These are phyloP conservation scores for Ophiostoma perfectum DNA, from an alignment of 2,329 filamentous ascomycete genomes.

Conservation along the genomic window DNA sequence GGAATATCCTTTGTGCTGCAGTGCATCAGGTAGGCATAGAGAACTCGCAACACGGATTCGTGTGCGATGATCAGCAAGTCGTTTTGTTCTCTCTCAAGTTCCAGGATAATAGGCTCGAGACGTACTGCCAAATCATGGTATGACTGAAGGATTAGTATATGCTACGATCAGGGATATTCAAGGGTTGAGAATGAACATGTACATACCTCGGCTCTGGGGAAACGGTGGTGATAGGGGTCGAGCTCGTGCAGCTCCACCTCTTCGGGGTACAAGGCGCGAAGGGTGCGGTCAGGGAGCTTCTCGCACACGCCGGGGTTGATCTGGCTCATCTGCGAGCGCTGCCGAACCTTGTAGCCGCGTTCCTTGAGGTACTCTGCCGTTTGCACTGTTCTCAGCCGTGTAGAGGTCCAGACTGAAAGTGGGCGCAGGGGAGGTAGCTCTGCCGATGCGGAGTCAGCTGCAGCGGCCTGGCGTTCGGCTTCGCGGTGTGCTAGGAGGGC, in stretches of 20 bases:
- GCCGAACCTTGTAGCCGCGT: slow-evolving; percentile 77
- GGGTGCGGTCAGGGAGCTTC: slow-evolving; percentile 78
- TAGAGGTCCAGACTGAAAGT: slow-evolving; percentile 91
- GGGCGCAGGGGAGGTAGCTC: slow-evolving; percentile 57
- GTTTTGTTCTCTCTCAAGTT: slow-evolving; percentile 92
- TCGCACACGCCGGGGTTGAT: slow-evolving; percentile 95
- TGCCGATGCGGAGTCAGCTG: slow-evolving; percentile 61
- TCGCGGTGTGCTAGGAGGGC: slow-evolving; percentile 77
- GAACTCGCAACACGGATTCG: slow-evolving; percentile 91
- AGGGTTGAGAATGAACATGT: slow-evolving; percentile 28
- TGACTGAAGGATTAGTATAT: slow-evolving; percentile 51
- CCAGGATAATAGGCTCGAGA: slow-evolving; percentile 93
- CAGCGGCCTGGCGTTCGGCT: slow-evolving; percentile 65
- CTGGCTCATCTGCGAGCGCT: slow-evolving; percentile 94
- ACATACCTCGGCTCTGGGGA: slow-evolving; percentile 79
- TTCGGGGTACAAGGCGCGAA: slow-evolving; percentile 77
- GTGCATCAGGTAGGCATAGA: slow-evolving; percentile 98
- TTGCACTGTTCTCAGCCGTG: slow-evolving; percentile 80
- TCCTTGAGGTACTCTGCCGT: slow-evolving; percentile 77
- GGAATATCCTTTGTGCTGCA: slow-evolving; percentile 95
- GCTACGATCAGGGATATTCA: neutral
- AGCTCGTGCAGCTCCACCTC: slow-evolving; percentile 89
- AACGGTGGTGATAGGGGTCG: slow-evolving; percentile 95
- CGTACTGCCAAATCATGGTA: slow-evolving; percentile 98
- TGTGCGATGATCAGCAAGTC: slow-evolving; percentile 98